phyloP scores from a whole-genome alignment of 352 stramenopile species.

The Globisporangium emineosum region DNA sequence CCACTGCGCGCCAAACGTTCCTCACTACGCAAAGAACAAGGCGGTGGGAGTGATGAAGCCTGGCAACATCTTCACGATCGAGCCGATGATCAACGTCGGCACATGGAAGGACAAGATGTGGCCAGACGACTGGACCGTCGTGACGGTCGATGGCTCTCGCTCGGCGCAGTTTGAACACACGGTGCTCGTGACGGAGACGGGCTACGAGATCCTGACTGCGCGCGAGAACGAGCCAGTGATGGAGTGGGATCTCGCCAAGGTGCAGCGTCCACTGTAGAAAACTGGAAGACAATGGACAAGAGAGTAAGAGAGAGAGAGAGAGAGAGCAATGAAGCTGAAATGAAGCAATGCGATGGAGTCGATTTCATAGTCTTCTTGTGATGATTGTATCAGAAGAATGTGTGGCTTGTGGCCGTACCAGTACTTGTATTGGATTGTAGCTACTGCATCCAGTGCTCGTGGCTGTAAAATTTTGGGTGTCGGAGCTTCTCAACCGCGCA shows the following conservation, averaged over 20 bases:
- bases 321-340: background rate
- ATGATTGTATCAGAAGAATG: background rate
- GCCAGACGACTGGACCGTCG: slow-evolving; percentile 98
- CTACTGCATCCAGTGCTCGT: slow-evolving; percentile 33
- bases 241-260: slow-evolving; percentile 79
- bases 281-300: background rate
- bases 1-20: slow-evolving; percentile 96
- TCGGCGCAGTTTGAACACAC: slow-evolving; percentile 98
- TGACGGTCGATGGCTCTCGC: slow-evolving; percentile 93
- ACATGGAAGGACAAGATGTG: slow-evolving; percentile 90
- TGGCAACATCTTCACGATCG: slow-evolving; percentile 99
- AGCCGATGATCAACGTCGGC: slow-evolving; percentile 99
- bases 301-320: background rate
- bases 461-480: slow-evolving; percentile 49
- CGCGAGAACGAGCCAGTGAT: slow-evolving; percentile 85
- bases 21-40: slow-evolving; percentile 99
- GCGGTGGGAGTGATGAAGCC: slow-evolving; percentile 96
- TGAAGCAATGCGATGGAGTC: background rate
- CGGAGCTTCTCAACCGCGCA: slow-evolving; percentile 47
- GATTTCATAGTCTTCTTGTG: background rate
- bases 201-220: slow-evolving; percentile 96
- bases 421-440: background rate
- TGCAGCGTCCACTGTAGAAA: slow-evolving; percentile 53
- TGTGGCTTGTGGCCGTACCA: too few relatives aligned
- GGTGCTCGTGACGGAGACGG: slow-evolving; percentile 97